Percentiles rank a stretch among this genome's conserved stretches.
These are phyloP conservation scores for Globisporangium camurandrum DNA, from an alignment of 352 stramenopile genomes.

Conservation along the genomic window DNA sequence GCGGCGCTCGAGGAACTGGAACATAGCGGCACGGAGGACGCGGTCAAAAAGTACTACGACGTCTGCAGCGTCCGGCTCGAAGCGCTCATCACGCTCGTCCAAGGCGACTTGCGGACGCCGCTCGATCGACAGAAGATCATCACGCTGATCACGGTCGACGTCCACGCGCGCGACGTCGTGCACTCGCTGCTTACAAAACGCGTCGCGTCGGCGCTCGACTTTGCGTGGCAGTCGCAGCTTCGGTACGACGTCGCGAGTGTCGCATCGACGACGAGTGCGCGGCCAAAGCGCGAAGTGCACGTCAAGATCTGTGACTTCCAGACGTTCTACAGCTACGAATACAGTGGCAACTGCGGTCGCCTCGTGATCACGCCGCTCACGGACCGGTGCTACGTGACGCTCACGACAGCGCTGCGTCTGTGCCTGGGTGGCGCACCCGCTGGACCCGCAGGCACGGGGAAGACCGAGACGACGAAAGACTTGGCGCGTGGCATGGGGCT, in stretches of 20 bases:
- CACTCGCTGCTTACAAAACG: constrained; percentile 91
- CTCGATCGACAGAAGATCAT: constrained; percentile 92
- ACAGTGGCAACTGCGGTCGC: constrained; percentile 91
- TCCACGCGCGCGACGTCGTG: constrained; percentile 94
- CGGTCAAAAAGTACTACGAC: constrained; percentile 93
- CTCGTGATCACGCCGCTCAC: constrained; percentile 91
- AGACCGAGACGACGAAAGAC: constrained; percentile 85
- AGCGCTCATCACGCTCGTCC: constrained; percentile 91
- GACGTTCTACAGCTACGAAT: constrained; percentile 94
- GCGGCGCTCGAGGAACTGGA: constrained; percentile 91
- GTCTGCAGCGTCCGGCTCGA: constrained; percentile 87
- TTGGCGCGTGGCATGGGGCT: constrained; percentile 65
- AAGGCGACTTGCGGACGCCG: constrained; percentile 59
- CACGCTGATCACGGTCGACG: constrained; percentile 96
- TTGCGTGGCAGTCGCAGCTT: constrained; percentile 94
- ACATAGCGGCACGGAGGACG: constrained; percentile 92
- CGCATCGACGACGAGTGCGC: constrained; percentile 17
- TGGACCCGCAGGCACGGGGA: constrained; percentile 75
- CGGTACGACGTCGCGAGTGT: constrained; percentile 87
- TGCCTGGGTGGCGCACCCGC: constrained; percentile 74
- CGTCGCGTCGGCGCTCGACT: constrained; percentile 86
- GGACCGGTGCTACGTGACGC: constrained; percentile 86
- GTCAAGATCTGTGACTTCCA: constrained; percentile 90
- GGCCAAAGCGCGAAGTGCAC: constrained; percentile 72
- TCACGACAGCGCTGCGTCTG: constrained; percentile 73